Conservation (phyloP, 129 eudicot species). For the Deinandra increscens region DNA sequence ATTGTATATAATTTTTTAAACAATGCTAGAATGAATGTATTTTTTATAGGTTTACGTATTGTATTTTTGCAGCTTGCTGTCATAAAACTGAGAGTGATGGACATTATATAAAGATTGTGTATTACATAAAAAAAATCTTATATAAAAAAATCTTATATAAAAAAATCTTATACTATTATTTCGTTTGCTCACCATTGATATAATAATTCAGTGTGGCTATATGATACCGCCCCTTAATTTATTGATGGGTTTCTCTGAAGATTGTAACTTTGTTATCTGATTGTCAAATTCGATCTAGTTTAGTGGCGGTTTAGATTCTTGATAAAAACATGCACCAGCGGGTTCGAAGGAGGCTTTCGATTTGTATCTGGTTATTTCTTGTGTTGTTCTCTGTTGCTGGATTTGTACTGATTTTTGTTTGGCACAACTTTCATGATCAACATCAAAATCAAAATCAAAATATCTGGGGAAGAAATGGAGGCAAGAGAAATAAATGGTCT, state of each 20-base stretch:
- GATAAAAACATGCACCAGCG: slow-evolving; percentile 73
- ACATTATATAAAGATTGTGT: too few relatives aligned
- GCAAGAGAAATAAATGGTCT: too few relatives aligned
- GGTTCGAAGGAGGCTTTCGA: slow-evolving; percentile 62
- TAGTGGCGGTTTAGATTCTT: slow-evolving; percentile 3
- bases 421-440: slow-evolving; percentile 58
- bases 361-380: slow-evolving; percentile 84
- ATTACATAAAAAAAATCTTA: too few relatives aligned
- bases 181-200: too few relatives aligned
- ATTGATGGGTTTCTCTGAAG: slow-evolving; percentile 17
- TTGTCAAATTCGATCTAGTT: slow-evolving; percentile 14
- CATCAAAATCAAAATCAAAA: slow-evolving; percentile 61
- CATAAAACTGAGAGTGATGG: too few relatives aligned
- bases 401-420: slow-evolving; percentile 54
- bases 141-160: too few relatives aligned
- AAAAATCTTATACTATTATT: too few relatives aligned
- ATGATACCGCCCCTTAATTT: not conserved
- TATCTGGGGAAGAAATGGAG: too few relatives aligned
- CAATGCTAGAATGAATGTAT: too few relatives aligned
- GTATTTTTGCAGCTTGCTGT: too few relatives aligned
- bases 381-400: slow-evolving; percentile 58
- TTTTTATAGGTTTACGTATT: too few relatives aligned
- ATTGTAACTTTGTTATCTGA: not conserved
- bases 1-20: too few relatives aligned
- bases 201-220: not conserved